phyloP scores from a whole-genome alignment of 1,284 basidiomycete species.

The Heterobasidion annosum region DNA sequence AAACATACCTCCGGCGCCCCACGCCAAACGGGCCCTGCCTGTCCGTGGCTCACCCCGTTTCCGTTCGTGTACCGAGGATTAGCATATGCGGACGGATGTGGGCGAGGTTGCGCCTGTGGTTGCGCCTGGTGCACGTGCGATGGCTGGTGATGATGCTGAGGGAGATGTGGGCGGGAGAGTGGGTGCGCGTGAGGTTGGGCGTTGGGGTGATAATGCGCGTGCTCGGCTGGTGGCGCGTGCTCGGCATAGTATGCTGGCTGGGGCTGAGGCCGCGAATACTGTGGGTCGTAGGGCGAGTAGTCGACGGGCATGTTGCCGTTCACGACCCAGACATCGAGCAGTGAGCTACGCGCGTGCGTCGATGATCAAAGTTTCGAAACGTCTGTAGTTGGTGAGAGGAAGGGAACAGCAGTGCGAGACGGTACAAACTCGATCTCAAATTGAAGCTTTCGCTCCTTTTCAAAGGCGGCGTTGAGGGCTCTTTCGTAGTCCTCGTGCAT shows the following conservation, averaged over 20 bases:
- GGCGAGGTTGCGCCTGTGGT: neutral
- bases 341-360: conserved; percentile 2
- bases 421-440: conserved; percentile 2
- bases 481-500: conserved; percentile 1
- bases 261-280: neutral
- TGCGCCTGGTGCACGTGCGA: neutral
- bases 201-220: neutral
- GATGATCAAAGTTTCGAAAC: neutral
- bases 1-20: neutral
- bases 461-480: neutral
- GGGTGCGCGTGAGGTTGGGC: neutral
- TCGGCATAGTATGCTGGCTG: neutral
- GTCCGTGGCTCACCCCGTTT: conserved; percentile 46
- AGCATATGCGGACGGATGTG: neutral
- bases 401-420: neutral
- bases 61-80: neutral
- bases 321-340: neutral
- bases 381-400: neutral
- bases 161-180: neutral
- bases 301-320: neutral
- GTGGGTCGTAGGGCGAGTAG: neutral
- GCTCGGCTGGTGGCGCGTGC: neutral
- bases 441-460: conserved; percentile 6
- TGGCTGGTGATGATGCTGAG: neutral
- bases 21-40: conserved; percentile 14